Conservation (phyloP, 2,329 filamentous ascomycete genomes). For the Alternaria ethzedia region DNA sequence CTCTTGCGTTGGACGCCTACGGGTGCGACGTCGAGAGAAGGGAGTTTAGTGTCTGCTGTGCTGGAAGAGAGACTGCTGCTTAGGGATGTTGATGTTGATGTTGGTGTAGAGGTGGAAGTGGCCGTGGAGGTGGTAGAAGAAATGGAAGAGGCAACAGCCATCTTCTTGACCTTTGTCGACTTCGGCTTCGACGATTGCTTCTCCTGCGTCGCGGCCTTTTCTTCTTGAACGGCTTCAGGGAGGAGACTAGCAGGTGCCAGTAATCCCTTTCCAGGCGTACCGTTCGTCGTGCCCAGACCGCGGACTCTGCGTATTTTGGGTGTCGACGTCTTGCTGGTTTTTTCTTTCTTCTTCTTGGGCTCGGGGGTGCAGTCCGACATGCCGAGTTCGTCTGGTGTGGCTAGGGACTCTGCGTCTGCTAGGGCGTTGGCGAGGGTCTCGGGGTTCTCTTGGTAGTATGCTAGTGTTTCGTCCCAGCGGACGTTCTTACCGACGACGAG, state of each 20-base stretch:
- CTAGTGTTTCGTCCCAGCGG: slow-evolving; percentile 56
- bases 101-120: neutral
- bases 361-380: slow-evolving; percentile 28
- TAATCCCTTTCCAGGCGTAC: slow-evolving; percentile 48
- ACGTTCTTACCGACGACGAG: slow-evolving; percentile 44
- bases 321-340: slow-evolving; percentile 34
- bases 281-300: slow-evolving; percentile 45
- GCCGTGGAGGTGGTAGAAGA: neutral
- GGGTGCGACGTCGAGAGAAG: slow-evolving; percentile 27
- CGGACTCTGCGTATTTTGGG: slow-evolving; percentile 41
- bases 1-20: slow-evolving; percentile 39
- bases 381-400: slow-evolving; percentile 43
- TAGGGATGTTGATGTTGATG: slow-evolving; percentile 2
- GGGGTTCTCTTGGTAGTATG: slow-evolving; percentile 52
- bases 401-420: slow-evolving; percentile 39
- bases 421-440: slow-evolving; percentile 33
- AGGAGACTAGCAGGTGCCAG: slow-evolving; percentile 38
- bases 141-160: slow-evolving; percentile 18
- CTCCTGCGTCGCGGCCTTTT: slow-evolving; percentile 22
- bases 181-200: slow-evolving; percentile 29
- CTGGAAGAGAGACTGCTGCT: slow-evolving; percentile 12
- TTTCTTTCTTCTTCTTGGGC: slow-evolving; percentile 29
- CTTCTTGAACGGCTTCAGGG: slow-evolving; percentile 34
- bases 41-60: slow-evolving; percentile 20
- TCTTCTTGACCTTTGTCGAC: slow-evolving; percentile 29